These are phyloP conservation scores for Neurospora sp. DNA, from an alignment of 2,329 filamentous ascomycete species.

Conservation along the genomic window DNA sequence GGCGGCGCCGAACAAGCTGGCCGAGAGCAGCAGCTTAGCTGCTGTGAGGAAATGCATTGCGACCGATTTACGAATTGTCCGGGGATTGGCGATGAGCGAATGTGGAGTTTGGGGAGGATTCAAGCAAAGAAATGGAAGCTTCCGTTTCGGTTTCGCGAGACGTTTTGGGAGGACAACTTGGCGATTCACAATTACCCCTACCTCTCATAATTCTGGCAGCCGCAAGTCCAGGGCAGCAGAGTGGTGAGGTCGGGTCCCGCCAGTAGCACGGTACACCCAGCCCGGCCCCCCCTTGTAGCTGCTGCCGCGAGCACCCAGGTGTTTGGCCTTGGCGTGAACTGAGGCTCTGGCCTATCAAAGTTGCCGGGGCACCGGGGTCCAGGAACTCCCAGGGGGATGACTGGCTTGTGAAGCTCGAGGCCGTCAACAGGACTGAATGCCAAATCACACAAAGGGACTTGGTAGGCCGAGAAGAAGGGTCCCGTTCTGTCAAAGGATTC, in stretches of 20 bases:
- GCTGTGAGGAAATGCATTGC: constrained; percentile 35
- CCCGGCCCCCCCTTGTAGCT: not conserved
- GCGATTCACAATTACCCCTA: constrained; percentile 11
- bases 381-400: not conserved
- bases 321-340: not conserved
- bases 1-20: constrained; percentile 49
- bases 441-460: not conserved
- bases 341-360: not conserved
- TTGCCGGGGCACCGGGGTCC: not conserved
- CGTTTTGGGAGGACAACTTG: constrained; percentile 16
- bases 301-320: not conserved
- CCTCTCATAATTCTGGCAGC: not conserved
- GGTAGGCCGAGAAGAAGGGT: not conserved
- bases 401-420: not conserved
- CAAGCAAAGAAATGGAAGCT: not conserved
- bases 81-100: constrained; percentile 6
- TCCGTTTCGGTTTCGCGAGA: not conserved
- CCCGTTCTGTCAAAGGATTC: not conserved
- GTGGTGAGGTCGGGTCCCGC: not conserved
- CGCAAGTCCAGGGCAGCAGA: not conserved
- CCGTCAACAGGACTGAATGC: not conserved
- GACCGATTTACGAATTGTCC: constrained; percentile 5
- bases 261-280: not conserved
- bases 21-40: constrained; percentile 30
- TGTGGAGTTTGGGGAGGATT: constrained; percentile 7